Evolutionary conservation across 108 stramenopile species (phyloP).

Genomic region (Cyclotella distinguenda): DNA sequence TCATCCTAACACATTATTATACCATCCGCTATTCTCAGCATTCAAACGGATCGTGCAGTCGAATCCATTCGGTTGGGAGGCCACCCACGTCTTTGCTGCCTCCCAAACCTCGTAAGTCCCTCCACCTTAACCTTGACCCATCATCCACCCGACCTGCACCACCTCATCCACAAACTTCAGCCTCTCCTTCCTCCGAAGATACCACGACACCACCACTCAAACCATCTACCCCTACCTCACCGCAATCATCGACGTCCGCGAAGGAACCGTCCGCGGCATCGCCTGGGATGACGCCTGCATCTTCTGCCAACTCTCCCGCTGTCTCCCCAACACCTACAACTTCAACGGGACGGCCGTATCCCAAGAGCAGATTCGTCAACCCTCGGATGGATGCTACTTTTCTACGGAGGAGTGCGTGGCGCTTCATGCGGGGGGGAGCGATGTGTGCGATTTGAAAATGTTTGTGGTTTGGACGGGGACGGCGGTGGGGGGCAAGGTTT

Average conservation of each 20-base stretch:
- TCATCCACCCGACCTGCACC: neutral
- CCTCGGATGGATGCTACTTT: constrained; percentile 68
- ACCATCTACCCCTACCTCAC: constrained; percentile 77
- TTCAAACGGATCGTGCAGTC: constrained; percentile 12
- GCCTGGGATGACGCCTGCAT: constrained; percentile 92
- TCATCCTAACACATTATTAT: neutral
- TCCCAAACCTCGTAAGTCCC: constrained; percentile 37
- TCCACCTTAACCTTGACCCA: neutral
- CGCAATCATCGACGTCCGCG: constrained; percentile 82
- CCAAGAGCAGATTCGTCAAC: constrained; percentile 34
- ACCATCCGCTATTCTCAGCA: constrained; percentile 18
- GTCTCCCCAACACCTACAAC: constrained; percentile 76
- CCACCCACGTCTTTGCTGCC: constrained; percentile 35
- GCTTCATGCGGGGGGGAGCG: constrained; percentile 11
- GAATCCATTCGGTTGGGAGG: constrained; percentile 8
- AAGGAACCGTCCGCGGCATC: constrained; percentile 79
- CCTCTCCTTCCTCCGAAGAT: constrained; percentile 60
- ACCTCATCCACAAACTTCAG: neutral
- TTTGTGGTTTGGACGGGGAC: constrained; percentile 93
- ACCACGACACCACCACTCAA: constrained; percentile 45
- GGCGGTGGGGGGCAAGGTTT: constrained; percentile 70
- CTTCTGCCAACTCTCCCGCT: constrained; percentile 65
- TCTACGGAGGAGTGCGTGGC: constrained; percentile 45
- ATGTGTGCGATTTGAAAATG: constrained; percentile 75
- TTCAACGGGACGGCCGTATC: constrained; percentile 55